Evolutionary conservation across 805 yeast species (phyloP), one percentile per base, ranked within the genome.

Genomic region (Spathaspora gorwiae): DNA sequence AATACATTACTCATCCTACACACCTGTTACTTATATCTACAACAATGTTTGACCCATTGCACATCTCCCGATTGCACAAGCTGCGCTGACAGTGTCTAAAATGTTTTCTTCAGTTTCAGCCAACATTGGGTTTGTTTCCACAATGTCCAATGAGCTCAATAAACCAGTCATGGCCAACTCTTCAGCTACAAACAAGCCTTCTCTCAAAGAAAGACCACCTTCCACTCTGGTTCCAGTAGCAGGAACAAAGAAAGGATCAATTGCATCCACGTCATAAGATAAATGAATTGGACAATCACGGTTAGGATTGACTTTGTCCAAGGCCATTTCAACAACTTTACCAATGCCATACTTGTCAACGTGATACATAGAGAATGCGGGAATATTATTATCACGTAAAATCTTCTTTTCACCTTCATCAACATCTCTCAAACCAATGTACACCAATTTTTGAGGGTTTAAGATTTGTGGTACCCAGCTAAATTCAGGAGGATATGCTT

Each of bases 181-280:
- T 70, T 92, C 99, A 49, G 90, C 94, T 44, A 92, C 68, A 62
- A 85, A 92, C 62, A 94, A 76, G 41, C 97, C 97, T 68, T 92
- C 99, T 70, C 99, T 80, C 65, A 92, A 76, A 7, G 97, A 84
- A 52, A 92, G 73, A 3, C 99, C 99, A 52, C 98, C 98, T 64
- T 96, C 83, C 12, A 92, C 99, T 37, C 97, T 92, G 1, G 99
- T 94, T 44, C 99, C 99, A 1, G 99, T 92, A 35, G 97, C 96
- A 14, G 97, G 97, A 11, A 94, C 97, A 60, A 74, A 90, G 50
- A 81, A 76, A 40, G 98, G 98, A 66, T 92, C 99, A 47, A 94
- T 84, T 37, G 97, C 97, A 67, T 92, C 99, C 37, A 92, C 97
- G 61, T 92, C 99, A 62, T 90, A 92, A 26, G 95, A 84, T 53